Conservation (phyloP, 148 eudicot species). For the Camellia sinensis region DNA sequence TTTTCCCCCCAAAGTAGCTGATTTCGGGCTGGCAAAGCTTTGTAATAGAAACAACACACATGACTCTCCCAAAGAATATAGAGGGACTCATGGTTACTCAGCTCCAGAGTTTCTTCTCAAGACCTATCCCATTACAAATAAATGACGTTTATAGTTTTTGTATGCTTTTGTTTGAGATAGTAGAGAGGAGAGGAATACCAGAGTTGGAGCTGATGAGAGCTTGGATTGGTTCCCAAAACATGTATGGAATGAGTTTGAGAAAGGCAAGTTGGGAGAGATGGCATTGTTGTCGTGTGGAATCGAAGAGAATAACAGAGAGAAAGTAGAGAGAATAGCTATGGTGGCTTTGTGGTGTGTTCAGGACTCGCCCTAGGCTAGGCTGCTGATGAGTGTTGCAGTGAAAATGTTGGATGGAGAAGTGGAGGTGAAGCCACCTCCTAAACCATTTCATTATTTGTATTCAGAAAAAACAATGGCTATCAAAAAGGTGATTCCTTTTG, state of each 20-base stretch:
- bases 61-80: neutral
- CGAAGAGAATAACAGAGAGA: neutral
- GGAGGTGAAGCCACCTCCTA: conserved; percentile 4
- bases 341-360: conserved; percentile 18
- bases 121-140: neutral
- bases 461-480: conserved; percentile 8
- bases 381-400: conserved; percentile 13
- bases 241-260: conserved; percentile 10
- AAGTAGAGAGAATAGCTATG: conserved; percentile 1
- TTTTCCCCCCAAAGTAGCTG: conserved; percentile 2
- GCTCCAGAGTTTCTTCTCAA: conserved; percentile 6
- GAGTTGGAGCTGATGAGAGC: neutral
- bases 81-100: conserved; percentile 7
- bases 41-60: conserved; percentile 1
- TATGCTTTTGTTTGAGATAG: conserved; percentile 14
- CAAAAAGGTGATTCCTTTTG: conserved; percentile 13
- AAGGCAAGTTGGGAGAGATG: neutral
- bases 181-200: conserved; percentile 13
- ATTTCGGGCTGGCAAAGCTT: conserved; percentile 15
- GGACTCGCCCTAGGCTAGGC: conserved; percentile 10
- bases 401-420: conserved; percentile 16
- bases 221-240: conserved; percentile 13
- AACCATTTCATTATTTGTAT: neutral
- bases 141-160: conserved; percentile 15
- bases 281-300: neutral